A percentile compares a stretch with the other conserved stretches of the same genome.
Conservation (phyloP, 306 rosid species). For the Amphicarpaea edgeworthii region DNA sequence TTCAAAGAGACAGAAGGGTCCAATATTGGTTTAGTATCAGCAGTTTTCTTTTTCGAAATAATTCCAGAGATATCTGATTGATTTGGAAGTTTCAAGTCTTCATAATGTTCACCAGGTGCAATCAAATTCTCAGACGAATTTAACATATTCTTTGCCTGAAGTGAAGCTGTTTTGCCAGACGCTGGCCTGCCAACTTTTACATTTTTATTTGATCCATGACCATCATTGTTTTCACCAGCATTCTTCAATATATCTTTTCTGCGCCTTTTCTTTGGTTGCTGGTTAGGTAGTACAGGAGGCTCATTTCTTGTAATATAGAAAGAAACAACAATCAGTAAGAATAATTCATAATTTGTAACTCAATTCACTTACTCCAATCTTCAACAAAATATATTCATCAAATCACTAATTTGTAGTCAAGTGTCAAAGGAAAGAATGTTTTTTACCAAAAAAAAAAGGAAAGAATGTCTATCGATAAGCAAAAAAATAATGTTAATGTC, state of each 20-base stretch:
- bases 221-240: constrained; percentile 64
- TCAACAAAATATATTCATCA: constrained; percentile 29
- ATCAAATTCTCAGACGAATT: constrained; percentile 59
- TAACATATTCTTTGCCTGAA: constrained; percentile 53
- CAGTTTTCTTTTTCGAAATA: constrained; percentile 65
- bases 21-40: constrained; percentile 59
- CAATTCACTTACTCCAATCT: constrained; percentile 29
- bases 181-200: constrained; percentile 72
- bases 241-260: constrained; percentile 80
- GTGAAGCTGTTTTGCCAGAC: constrained; percentile 61
- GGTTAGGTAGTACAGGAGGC: constrained; percentile 73
- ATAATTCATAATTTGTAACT: constrained; percentile 18
- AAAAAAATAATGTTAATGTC: constrained; percentile 9
- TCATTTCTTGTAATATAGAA: constrained; percentile 55
- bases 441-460: background rate
- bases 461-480: constrained; percentile 29
- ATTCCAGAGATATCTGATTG: constrained; percentile 59
- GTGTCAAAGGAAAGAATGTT: constrained; percentile 25
- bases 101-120: constrained; percentile 57
- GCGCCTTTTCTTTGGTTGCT: constrained; percentile 95
- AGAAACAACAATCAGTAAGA: constrained; percentile 41
- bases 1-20: constrained; percentile 68
- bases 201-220: constrained; percentile 63
- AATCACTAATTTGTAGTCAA: constrained; percentile 23
- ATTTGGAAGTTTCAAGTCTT: constrained; percentile 63